Conservation (phyloP, 768 basidiomycete species). For the Lenzites betulinus region DNA sequence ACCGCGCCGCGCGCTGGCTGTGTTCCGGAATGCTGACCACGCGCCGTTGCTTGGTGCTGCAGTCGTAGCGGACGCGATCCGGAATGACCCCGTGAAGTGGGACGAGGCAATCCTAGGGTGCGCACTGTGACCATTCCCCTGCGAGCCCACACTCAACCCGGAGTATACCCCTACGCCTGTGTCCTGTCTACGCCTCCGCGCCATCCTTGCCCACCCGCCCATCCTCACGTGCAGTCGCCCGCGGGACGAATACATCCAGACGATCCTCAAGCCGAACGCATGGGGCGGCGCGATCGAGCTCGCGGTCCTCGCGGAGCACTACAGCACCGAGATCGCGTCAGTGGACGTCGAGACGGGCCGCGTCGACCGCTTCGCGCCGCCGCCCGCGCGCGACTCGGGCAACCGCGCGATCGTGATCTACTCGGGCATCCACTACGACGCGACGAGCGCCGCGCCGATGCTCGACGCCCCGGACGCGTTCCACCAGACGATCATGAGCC, state of each 20-base stretch:
- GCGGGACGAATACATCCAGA: constrained; percentile 72
- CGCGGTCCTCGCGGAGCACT: constrained; percentile 80
- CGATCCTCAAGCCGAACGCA: constrained; percentile 74
- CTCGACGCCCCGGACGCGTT: constrained; percentile 78
- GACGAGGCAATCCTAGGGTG: constrained; percentile 89
- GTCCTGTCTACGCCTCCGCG: too few relatives aligned
- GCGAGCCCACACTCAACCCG: background rate
- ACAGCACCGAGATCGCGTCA: constrained; percentile 81
- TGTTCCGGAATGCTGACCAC: background rate
- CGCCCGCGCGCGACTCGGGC: constrained; percentile 40
- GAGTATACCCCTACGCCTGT: background rate
- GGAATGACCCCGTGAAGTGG: constrained; percentile 68
- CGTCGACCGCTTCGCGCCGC: constrained; percentile 76
- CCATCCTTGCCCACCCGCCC: background rate
- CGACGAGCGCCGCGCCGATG: constrained; percentile 78
- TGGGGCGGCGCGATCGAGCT: constrained; percentile 99
- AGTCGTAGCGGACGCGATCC: constrained; percentile 88
- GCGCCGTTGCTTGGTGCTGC: background rate
- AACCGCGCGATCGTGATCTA: constrained; percentile 73
- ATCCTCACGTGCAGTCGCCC: constrained; percentile 43
- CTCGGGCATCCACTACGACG: constrained; percentile 97
- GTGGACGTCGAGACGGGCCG: constrained; percentile 93
- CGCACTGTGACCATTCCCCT: constrained; percentile 3
- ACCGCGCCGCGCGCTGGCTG: background rate
- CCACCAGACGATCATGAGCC: constrained; percentile 81